Percentiles rank a stretch among this genome's conserved stretches.
Conservation (phyloP, 2,329 filamentous ascomycete species). For the Curvularia eragrostidis region DNA sequence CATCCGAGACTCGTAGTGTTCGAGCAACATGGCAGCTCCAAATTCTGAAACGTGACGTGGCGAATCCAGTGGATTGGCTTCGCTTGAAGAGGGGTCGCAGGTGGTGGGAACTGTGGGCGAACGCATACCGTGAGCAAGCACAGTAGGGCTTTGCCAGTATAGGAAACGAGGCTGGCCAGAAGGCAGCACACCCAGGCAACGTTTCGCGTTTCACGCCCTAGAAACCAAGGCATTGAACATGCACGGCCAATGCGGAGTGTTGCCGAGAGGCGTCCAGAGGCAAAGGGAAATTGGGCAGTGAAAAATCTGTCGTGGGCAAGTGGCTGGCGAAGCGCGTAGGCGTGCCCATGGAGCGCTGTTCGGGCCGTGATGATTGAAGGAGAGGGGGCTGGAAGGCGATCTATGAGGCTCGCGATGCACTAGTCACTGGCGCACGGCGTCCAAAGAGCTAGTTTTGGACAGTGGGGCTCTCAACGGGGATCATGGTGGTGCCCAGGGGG, state of each 20-base stretch:
- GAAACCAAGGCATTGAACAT: slow-evolving; percentile 1
- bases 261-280: slow-evolving; percentile 3
- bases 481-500: not conserved
- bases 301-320: not conserved
- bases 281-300: slow-evolving; percentile 1
- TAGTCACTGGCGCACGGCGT: not conserved
- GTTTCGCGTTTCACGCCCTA: slow-evolving; percentile 13
- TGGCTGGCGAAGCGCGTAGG: not conserved
- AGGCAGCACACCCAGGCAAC: slow-evolving; percentile 4
- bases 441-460: not conserved
- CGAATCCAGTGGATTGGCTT: slow-evolving; percentile 9
- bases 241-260: not conserved
- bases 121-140: slow-evolving; percentile 10
- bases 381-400: too few relatives aligned
- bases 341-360: not conserved
- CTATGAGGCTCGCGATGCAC: not conserved
- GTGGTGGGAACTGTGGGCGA: slow-evolving; percentile 13
- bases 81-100: slow-evolving; percentile 1
- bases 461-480: not conserved
- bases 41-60: slow-evolving; percentile 13
- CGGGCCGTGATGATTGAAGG: not conserved
- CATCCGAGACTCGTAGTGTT: slow-evolving; percentile 17
- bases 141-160: slow-evolving; percentile 8
- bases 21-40: slow-evolving; percentile 11
- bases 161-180: slow-evolving; percentile 9